phyloP scores from a whole-genome alignment of 257 asterid species.

The Capsicum pubescens region DNA sequence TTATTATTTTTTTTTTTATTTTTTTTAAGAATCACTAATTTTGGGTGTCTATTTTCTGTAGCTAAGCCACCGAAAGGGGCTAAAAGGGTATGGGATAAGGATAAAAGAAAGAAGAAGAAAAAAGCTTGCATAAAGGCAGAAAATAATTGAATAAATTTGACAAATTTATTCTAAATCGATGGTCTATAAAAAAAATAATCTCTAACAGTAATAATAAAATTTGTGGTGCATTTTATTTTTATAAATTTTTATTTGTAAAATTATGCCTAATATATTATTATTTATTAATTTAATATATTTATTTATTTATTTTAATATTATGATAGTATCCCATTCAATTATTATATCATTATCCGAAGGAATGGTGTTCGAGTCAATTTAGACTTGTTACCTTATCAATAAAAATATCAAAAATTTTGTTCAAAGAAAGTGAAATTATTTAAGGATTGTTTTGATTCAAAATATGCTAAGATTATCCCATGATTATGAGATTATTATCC shows the following conservation, averaged over 20 bases:
- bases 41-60: background rate
- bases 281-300: too few relatives aligned
- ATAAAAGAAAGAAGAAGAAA: background rate
- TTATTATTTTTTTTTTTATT: background rate
- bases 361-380: too few relatives aligned
- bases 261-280: too few relatives aligned
- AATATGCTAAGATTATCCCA: background rate
- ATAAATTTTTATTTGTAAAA: too few relatives aligned
- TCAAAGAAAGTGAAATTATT: background rate
- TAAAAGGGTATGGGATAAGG: background rate
- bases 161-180: too few relatives aligned
- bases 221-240: too few relatives aligned
- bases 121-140: background rate
- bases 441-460: background rate
- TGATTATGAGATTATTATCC: background rate
- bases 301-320: too few relatives aligned
- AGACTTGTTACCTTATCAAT: too few relatives aligned
- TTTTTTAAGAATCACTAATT: background rate
- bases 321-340: too few relatives aligned
- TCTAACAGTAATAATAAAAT: too few relatives aligned
- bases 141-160: background rate
- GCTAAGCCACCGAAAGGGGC: constrained; percentile 27
- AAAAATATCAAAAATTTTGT: background rate
- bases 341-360: too few relatives aligned
- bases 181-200: too few relatives aligned